Evolutionary conservation across 2,329 filamentous ascomycete species (phyloP), one percentile per base, ranked within the genome.

Genomic region (Pezicula neosporulosa): DNA sequence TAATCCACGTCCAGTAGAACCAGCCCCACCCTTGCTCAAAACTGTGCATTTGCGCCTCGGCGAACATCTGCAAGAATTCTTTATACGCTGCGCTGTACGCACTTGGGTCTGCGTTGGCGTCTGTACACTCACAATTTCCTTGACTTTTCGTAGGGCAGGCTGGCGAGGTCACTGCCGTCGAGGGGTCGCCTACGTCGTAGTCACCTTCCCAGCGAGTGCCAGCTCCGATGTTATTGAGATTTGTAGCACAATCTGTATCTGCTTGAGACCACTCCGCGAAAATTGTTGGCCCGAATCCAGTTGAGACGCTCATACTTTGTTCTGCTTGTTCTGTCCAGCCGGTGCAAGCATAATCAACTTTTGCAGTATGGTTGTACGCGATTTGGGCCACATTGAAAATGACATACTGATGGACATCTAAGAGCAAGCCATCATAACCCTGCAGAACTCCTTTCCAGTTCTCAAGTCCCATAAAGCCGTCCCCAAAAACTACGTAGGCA

Each of bases 1-100:
- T 96, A 71, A 91, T 83, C 93, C 94, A 96, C 33, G 92, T 97
- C 94, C 94, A 99, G 72, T 99, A 99, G 73, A 96, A 97, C 94
- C 94, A 99, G 45, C 94, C 94, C 86, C 89, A 94, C 6, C 89
- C 90, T 56, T 86, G 85, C 70, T 97, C 93, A 65, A 97, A 99
- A 53, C 86, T 89, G 61, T 86, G 79, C 90, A 99, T 99, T 74
- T 99, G 94, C 49, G 92, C 94, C 71, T 96, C 87, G 6, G 94
- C 94, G 71, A 97, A 97, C 71, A 89, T 89, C 58, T 82, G 81
- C 56, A 99, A 75, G 71, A 93, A 97, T 60, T 84, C 73, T 72
- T 94, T 96, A 72, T 99, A 99, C 4, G 75, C 72, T 52, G 75
- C 74, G 36, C 80, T 83, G 75, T 92, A 97, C 4, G 72, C 66